Percentiles rank a stretch among this genome's conserved stretches.
Evolutionary conservation across 2,329 filamentous ascomycete genomes (phyloP).

Genomic region (Alternaria conjuncta): DNA sequence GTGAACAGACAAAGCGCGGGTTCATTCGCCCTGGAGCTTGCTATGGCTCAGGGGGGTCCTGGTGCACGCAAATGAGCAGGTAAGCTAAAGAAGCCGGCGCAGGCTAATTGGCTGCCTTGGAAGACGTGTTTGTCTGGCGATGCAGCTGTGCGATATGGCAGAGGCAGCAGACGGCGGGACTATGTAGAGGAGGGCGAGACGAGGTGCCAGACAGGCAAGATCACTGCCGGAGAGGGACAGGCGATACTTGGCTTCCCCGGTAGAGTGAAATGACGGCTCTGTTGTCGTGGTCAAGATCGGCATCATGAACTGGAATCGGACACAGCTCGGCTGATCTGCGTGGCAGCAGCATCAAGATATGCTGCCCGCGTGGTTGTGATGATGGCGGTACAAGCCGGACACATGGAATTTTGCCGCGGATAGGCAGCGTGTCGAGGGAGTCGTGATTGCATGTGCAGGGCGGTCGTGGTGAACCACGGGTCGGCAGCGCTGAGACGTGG

Average conservation of each 20-base stretch:
- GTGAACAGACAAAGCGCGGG: conserved; percentile 10
- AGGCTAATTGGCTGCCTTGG: conserved; percentile 5
- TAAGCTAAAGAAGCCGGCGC: conserved; percentile 13
- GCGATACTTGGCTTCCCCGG: neutral
- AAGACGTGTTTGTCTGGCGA: conserved; percentile 1
- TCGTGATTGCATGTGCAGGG: conserved; percentile 1
- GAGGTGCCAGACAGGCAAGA: neutral
- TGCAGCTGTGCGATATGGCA: conserved; percentile 3
- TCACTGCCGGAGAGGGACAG: conserved; percentile 6
- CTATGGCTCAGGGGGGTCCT: conserved; percentile 21
- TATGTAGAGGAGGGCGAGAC: neutral
- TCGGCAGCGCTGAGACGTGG: neutral
- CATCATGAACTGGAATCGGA: conserved; percentile 6
- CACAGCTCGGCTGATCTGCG: conserved; percentile 13
- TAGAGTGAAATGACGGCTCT: neutral
- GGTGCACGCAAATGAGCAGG: conserved; percentile 38
- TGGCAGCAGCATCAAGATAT: conserved; percentile 5
- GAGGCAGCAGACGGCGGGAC: neutral
- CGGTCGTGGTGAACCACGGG: neutral
- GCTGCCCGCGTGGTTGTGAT: neutral
- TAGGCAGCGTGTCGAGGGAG: neutral
- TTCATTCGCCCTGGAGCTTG: conserved; percentile 6
- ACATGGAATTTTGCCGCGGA: neutral
- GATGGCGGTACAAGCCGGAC: conserved; percentile 4
- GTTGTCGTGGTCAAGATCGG: conserved; percentile 9